Base-by-base conservation (phyloP, 129 eudicot species). In the Calendula officinalis region DNA sequence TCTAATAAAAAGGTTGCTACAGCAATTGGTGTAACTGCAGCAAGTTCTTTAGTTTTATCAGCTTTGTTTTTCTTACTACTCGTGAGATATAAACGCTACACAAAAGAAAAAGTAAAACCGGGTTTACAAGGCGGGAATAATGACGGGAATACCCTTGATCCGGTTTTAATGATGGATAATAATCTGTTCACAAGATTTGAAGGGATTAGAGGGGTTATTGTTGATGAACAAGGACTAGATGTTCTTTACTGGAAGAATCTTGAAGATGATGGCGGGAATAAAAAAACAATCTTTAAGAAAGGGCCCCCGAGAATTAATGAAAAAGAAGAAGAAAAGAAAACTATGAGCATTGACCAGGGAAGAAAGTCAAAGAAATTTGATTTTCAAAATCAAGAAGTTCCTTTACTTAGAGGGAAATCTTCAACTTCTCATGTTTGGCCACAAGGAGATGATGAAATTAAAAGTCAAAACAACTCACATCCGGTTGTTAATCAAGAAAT, bases 141-240 rank as follows among this genome's bases (percentile, higher is more conserved):
- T 22, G 30, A 22, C 30, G 30, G 30, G 2, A 22, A 22, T 22
- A 22, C 30, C 30, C 30, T 1, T 22, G 30, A 22, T 22, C 30
- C 30, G 30, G 30, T 22, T 22, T 22, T 22, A 22, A 22, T 22
- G 30, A 22, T 22, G 10, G 34, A 56, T 2, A 1, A 56, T 34
- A 27, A 56, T 36, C 4, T 34, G 2, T 56, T 56, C 36, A 11
- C 6, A 3, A 56, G 62, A 13, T 22, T 35, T 56, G 62, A 43
- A 35, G 62, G 62, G 42, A 56, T 56, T 9, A 56, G 36, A 56
- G 62, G 62, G 62, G 44, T 6, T 43, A 36, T 35, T 56, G 62
- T 56, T 56, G 62, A 56, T 35, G 62, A 56, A 56, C 30, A 56
- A 34, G 62, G 62, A 34, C 62, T 56, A 6, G 62, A 56, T 37